Conservation (phyloP, 116 monocot species). For the Papilionanthe hybrid region DNA sequence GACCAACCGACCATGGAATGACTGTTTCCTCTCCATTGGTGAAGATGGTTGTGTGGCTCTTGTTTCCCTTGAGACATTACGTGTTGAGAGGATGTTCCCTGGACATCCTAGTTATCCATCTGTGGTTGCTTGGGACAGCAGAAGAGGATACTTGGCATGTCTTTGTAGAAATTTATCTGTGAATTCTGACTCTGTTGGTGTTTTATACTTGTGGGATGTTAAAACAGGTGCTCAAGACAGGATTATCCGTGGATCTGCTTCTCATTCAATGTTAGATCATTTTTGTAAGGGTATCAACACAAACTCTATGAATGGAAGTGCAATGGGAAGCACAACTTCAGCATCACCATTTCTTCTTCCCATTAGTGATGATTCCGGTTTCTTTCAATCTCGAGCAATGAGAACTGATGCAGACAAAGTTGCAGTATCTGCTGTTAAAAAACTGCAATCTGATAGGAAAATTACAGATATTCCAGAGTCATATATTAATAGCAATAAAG, state of each 20-base stretch:
- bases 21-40: slow-evolving; percentile 85
- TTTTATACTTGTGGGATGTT: slow-evolving; percentile 86
- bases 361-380: slow-evolving; percentile 45
- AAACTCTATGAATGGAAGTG: slow-evolving; percentile 39
- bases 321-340: slow-evolving; percentile 65
- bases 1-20: slow-evolving; percentile 61
- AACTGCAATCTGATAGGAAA: slow-evolving; percentile 8
- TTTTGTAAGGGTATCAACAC: slow-evolving; percentile 59
- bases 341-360: slow-evolving; percentile 59
- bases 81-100: slow-evolving; percentile 92
- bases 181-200: slow-evolving; percentile 27
- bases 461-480: slow-evolving; percentile 17
- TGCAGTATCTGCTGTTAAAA: slow-evolving; percentile 5
- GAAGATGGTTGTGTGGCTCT: slow-evolving; percentile 85
- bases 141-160: slow-evolving; percentile 88
- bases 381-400: slow-evolving; percentile 16
- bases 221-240: slow-evolving; percentile 85
- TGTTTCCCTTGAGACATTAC: slow-evolving; percentile 68
- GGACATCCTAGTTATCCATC: slow-evolving; percentile 78
- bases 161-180: slow-evolving; percentile 48
- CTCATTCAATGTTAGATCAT: slow-evolving; percentile 77
- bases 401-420: slow-evolving; percentile 16
- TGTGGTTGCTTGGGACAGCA: slow-evolving; percentile 80
- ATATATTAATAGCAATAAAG: slow-evolving; percentile 17
- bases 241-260: slow-evolving; percentile 63